Evolutionary conservation across 441 rosid genomes (phyloP).

Genomic region (Erysimum pusillum): DNA sequence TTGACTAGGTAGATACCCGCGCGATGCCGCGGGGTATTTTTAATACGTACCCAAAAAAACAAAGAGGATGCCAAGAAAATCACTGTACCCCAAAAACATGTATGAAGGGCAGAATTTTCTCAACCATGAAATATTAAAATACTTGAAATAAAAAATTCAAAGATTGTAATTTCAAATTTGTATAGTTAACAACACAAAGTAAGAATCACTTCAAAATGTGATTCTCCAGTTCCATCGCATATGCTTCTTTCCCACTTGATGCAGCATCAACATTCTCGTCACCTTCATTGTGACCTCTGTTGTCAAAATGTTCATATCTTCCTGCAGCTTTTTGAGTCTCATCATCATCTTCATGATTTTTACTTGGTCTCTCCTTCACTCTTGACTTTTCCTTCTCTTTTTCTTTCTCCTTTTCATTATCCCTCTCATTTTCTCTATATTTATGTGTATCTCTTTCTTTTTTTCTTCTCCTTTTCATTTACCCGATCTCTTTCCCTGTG

Average conservation of each 20-base stretch:
- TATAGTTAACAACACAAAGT: conserved; percentile 6
- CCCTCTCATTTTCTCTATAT: no score
- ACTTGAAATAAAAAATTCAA: neutral
- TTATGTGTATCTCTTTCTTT: no score
- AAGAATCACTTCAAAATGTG: conserved; percentile 65
- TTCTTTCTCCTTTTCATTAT: no score
- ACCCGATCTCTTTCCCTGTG: no score
- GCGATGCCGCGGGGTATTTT: no score
- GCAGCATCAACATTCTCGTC: conserved; percentile 50
- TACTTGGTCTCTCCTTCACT: conserved; percentile 58
- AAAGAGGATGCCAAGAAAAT: no score
- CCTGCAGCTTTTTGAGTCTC: conserved; percentile 55
- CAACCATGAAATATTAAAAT: no score
- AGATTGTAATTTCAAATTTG: neutral
- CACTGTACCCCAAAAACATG: no score
- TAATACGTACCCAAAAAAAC: no score
- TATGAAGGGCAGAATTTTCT: no score
- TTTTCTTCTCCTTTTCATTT: no score
- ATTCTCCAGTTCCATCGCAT: conserved; percentile 57
- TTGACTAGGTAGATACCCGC: no score
- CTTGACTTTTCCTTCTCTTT: conserved; percentile 56
- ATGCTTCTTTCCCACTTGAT: conserved; percentile 49
- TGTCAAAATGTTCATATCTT: conserved; percentile 57
- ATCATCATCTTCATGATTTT: conserved; percentile 54
- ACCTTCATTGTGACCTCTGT: conserved; percentile 50